phyloP scores from a whole-genome alignment of 2,329 filamentous ascomycete species.

The Chaetomiaceae sp. region DNA sequence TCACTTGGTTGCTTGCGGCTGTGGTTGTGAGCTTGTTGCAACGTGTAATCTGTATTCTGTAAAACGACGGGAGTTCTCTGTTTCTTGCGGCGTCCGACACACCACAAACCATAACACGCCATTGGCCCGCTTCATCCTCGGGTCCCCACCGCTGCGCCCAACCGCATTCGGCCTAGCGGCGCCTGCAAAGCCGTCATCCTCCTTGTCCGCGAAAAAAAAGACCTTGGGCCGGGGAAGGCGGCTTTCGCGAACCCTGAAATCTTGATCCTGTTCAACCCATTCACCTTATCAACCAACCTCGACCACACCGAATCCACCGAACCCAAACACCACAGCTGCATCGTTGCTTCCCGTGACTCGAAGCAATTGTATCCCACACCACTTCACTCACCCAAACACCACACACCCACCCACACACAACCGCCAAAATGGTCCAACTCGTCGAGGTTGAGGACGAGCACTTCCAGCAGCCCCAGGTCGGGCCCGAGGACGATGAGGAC shows the following conservation, averaged over 20 bases:
- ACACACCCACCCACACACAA: conserved; percentile 4
- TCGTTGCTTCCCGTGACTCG: neutral
- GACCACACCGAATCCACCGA: neutral
- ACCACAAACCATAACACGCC: neutral
- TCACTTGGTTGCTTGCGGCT: neutral
- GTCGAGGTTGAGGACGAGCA: conserved; percentile 96
- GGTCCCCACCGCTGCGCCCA: neutral
- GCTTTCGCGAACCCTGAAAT: conserved; percentile 13
- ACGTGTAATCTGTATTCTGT: no score
- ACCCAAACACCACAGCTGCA: neutral
- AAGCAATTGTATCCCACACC: neutral
- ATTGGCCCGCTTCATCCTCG: conserved; percentile 10
- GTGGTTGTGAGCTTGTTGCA: neutral
- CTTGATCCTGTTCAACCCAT: no score
- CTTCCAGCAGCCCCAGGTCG: conserved; percentile 67
- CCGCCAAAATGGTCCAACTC: conserved; percentile 80
- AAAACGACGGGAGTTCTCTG: no score
- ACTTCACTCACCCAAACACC: neutral
- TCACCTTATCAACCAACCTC: conserved; percentile 8
- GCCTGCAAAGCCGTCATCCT: conserved; percentile 18
- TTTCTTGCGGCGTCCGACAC: no score
- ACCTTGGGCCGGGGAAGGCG: conserved; percentile 2
- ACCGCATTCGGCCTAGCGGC: conserved; percentile 13
- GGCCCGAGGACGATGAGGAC: conserved; percentile 79
- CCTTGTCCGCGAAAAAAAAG: conserved; percentile 18